A percentile compares a stretch with the other conserved stretches of the same genome.
Conservation (phyloP, 495 filamentous ascomycete species). For the Xylaria grammica region DNA sequence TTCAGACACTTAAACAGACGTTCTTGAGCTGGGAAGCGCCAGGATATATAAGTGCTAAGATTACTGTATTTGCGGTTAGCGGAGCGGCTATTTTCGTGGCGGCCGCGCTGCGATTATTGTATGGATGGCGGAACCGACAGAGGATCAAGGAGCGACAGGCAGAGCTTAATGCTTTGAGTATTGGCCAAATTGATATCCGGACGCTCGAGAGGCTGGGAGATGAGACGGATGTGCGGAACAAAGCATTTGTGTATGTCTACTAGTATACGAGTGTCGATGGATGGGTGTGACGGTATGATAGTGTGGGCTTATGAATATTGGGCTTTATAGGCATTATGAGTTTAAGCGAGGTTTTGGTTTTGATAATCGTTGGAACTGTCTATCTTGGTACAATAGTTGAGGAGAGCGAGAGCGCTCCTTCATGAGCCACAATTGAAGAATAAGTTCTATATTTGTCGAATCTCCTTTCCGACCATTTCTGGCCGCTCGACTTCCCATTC, state of each 20-base stretch:
- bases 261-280: background rate
- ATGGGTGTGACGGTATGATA: background rate
- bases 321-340: background rate
- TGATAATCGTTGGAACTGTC: background rate
- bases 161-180: conserved; percentile 5
- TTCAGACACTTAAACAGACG: no score
- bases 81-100: conserved; percentile 48
- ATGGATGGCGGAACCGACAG: conserved; percentile 50
- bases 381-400: background rate
- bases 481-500: conserved; percentile 94
- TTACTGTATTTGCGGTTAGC: conserved; percentile 58
- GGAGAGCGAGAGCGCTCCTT: background rate
- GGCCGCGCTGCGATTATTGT: conserved; percentile 48
- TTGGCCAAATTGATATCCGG: background rate
- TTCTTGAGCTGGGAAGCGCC: conserved; percentile 66
- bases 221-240: conserved; percentile 10
- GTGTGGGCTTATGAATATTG: background rate
- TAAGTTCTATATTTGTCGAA: conserved; percentile 72
- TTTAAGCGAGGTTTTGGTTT: background rate
- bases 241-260: conserved; percentile 15
- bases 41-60: conserved; percentile 66
- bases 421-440: background rate
- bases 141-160: conserved; percentile 34
- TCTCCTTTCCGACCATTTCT: conserved; percentile 84
- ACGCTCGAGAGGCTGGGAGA: conserved; percentile 1